Conservation (phyloP, 306 rosid species). For the Vigna angularis region DNA sequence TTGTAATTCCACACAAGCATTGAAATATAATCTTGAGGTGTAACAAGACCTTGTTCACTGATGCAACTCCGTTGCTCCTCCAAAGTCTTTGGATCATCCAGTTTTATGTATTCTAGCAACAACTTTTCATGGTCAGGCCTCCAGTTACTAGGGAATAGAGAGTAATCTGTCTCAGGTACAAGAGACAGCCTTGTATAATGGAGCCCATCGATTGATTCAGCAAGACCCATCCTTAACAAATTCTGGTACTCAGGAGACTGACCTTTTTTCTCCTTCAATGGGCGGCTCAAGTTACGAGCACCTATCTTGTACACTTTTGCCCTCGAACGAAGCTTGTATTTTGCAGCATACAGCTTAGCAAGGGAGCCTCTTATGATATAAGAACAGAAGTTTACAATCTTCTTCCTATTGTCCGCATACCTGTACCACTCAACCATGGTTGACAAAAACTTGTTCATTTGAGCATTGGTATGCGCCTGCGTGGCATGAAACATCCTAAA, state of each 20-base stretch:
- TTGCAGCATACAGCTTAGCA: constrained; percentile 99
- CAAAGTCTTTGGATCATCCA: constrained; percentile 78
- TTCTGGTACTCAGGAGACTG: constrained; percentile 93
- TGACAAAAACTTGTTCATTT: constrained; percentile 92
- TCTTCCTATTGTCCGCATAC: constrained; percentile 94
- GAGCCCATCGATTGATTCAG: constrained; percentile 93
- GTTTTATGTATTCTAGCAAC: constrained; percentile 78
- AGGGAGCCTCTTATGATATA: constrained; percentile 89
- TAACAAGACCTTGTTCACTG: constrained; percentile 80
- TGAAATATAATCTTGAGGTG: constrained; percentile 91
- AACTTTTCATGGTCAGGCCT: constrained; percentile 91
- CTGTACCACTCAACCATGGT: constrained; percentile 95
- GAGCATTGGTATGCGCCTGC: constrained; percentile 96
- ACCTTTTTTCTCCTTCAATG: constrained; percentile 94
- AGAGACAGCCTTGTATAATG: constrained; percentile 91
- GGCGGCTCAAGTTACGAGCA: constrained; percentile 84
- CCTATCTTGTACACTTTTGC: constrained; percentile 97
- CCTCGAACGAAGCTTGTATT: constrained; percentile 94
- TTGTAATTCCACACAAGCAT: constrained; percentile 99
- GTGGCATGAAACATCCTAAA: constrained; percentile 99
- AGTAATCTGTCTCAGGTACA: constrained; percentile 91
- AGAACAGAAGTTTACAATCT: constrained; percentile 90
- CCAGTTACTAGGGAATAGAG: constrained; percentile 87
- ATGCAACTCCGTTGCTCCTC: constrained; percentile 75
- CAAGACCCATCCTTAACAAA: constrained; percentile 96